Conservation (phyloP, 2,329 filamentous ascomycete species). For the Pseudogymnoascus sp. region DNA sequence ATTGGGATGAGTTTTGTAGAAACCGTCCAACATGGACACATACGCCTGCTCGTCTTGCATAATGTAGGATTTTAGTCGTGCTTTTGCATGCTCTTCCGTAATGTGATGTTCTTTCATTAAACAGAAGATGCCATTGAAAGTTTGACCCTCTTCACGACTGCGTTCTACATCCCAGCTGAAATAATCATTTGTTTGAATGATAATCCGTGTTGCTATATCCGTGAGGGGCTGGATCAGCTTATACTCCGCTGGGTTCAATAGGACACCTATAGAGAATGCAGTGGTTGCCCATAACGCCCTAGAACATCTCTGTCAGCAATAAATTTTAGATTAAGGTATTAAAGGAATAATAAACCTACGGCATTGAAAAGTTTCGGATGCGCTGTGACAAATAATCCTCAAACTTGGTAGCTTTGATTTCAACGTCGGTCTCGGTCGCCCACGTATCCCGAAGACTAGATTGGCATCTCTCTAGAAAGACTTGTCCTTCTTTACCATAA, state of each 20-base stretch:
- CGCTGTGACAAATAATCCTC: neutral
- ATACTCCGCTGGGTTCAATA: neutral
- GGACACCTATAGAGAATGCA: neutral
- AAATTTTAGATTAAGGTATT: too few species aligned
- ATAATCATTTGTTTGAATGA: neutral
- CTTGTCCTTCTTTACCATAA: neutral
- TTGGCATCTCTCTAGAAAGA: neutral
- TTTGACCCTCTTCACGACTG: neutral
- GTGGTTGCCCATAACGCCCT: neutral
- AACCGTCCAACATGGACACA: neutral
- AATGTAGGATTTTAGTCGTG: neutral
- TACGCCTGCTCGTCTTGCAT: neutral
- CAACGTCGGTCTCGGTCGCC: neutral
- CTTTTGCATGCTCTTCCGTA: neutral
- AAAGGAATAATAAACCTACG: neutral
- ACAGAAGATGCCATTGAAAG: neutral
- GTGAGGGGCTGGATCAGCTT: neutral
- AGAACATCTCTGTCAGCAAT: too few species aligned
- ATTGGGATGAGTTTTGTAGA: neutral
- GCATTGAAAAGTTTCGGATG: neutral
- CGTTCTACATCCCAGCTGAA: neutral
- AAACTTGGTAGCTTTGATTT: neutral
- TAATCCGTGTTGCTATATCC: neutral
- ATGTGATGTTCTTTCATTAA: neutral
- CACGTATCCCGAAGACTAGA: neutral